These are phyloP conservation scores for Saussurea involucrata DNA, from an alignment of 129 eudicot genomes.

Conservation along the genomic window DNA sequence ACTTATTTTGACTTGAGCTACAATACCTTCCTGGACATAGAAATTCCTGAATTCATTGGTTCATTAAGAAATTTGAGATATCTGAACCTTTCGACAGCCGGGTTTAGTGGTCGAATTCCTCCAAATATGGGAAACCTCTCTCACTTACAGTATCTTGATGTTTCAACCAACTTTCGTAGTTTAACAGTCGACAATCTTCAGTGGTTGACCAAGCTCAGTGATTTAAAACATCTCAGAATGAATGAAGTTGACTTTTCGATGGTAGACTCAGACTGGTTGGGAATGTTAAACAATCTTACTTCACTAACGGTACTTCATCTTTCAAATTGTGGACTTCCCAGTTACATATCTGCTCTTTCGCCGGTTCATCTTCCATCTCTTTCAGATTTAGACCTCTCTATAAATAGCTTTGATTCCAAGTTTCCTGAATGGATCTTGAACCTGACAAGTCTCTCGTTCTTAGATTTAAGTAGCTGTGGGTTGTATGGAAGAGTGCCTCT, in stretches of 20 bases:
- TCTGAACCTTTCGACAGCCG: slow-evolving; percentile 44
- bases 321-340: slow-evolving; percentile 11
- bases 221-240: slow-evolving; percentile 29
- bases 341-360: slow-evolving; percentile 9
- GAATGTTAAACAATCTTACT: slow-evolving; percentile 19
- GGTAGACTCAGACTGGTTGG: slow-evolving; percentile 23
- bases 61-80: slow-evolving; percentile 34
- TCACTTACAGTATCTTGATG: slow-evolving; percentile 39
- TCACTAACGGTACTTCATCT: slow-evolving; percentile 28
- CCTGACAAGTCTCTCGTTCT: slow-evolving; percentile 17
- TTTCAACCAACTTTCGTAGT: slow-evolving; percentile 28
- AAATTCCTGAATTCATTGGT: slow-evolving; percentile 43
- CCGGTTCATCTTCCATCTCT: slow-evolving; percentile 27
- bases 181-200: slow-evolving; percentile 9
- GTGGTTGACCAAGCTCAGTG: slow-evolving; percentile 32
- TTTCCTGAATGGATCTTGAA: slow-evolving; percentile 40
- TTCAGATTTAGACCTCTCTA: slow-evolving; percentile 29
- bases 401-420: slow-evolving; percentile 17
- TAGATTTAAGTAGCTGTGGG: slow-evolving; percentile 24
- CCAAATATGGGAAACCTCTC: slow-evolving; percentile 41
- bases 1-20: slow-evolving; percentile 42
- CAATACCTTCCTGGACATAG: slow-evolving; percentile 34
- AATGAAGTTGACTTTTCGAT: slow-evolving; percentile 29
- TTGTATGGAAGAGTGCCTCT: slow-evolving; percentile 39
- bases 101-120: slow-evolving; percentile 40